Evolutionary conservation across 1,284 basidiomycete species (phyloP).

Genomic region (Ceratobasidium sp.): DNA sequence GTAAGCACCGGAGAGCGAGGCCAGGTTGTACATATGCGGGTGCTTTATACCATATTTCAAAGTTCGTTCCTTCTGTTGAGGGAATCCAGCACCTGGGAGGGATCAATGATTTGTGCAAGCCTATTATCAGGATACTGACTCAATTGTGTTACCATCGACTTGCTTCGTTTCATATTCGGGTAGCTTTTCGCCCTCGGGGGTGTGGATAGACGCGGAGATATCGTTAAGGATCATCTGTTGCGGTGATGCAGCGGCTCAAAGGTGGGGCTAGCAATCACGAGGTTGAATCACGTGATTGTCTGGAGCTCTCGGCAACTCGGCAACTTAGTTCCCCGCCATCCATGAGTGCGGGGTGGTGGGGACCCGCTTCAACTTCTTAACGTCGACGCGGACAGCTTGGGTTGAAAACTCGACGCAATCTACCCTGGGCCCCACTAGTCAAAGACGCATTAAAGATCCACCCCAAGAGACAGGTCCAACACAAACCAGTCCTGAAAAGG

Average conservation of each 20-base stretch:
- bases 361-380: constrained; percentile 1
- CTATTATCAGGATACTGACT: not conserved
- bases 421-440: too few relatives aligned
- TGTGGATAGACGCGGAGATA: not conserved
- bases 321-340: constrained; percentile 16
- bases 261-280: not conserved
- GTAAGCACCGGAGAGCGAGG: not conserved
- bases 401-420: not conserved
- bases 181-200: not conserved
- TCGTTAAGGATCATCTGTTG: constrained; percentile 16
- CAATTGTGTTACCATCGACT: constrained; percentile 6
- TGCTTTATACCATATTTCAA: constrained; percentile 2
- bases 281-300: not conserved
- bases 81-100: constrained; percentile 21
- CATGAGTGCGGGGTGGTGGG: constrained; percentile 20
- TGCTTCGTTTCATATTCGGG: constrained; percentile 1
- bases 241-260: not conserved
- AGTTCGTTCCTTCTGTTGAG: constrained; percentile 27
- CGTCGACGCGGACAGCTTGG: not conserved
- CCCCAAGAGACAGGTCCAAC: too few relatives aligned
- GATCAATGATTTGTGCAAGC: too few relatives aligned
- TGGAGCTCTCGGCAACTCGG: constrained; percentile 20
- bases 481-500: not conserved
- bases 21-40: not conserved
- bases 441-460: too few relatives aligned